Percentiles rank a stretch among this genome's conserved stretches.
Evolutionary conservation across 2,329 filamentous ascomycete species (phyloP).

Genomic region (Hansfordia pulvinata): DNA sequence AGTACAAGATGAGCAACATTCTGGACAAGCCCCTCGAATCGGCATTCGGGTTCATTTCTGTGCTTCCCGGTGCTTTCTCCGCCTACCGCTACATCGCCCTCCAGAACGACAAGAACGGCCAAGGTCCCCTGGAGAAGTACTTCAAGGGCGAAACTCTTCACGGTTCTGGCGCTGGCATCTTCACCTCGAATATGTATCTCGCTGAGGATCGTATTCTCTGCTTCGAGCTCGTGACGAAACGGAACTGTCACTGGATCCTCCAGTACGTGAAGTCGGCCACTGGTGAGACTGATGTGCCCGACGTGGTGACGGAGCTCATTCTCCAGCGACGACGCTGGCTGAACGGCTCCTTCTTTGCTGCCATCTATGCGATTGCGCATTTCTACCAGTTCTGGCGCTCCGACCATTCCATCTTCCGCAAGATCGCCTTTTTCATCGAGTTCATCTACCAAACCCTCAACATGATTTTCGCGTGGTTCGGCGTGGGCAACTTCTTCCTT

Average conservation of each 20-base stretch:
- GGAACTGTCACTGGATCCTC: conserved; percentile 93
- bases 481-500: conserved; percentile 96
- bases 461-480: conserved; percentile 99
- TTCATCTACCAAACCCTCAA: conserved; percentile 90
- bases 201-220: conserved; percentile 89
- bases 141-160: conserved; percentile 98
- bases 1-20: conserved; percentile 99
- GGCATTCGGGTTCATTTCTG: conserved; percentile 96
- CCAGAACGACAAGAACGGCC: conserved; percentile 91
- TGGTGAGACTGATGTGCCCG: conserved; percentile 93
- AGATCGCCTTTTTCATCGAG: conserved; percentile 81
- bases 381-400: conserved; percentile 95
- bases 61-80: conserved; percentile 85
- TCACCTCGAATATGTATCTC: conserved; percentile 93
- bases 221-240: conserved; percentile 94
- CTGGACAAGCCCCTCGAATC: conserved; percentile 94
- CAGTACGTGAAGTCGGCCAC: conserved; percentile 97
- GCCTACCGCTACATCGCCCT: conserved; percentile 92
- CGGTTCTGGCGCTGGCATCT: conserved; percentile 90
- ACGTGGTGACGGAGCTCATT: conserved; percentile 87
- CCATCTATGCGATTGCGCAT: conserved; percentile 87
- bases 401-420: conserved; percentile 75
- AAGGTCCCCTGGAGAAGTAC: conserved; percentile 91
- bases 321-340: conserved; percentile 93
- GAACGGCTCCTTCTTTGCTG: conserved; percentile 96